Conservation (phyloP, 805 yeast genomes). For the Candida manassasensis region DNA sequence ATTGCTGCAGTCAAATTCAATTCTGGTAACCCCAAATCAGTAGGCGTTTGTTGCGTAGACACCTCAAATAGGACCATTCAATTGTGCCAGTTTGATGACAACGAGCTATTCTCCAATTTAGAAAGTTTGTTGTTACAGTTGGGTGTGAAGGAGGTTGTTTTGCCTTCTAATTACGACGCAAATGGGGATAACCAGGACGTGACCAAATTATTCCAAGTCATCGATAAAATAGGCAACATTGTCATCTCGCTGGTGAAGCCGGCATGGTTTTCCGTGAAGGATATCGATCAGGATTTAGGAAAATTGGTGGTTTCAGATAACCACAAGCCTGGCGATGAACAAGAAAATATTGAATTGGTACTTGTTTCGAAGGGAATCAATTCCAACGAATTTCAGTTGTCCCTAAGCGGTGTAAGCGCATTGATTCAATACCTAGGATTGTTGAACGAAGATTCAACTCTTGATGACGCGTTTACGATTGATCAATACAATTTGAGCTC, state of each 20-base stretch:
- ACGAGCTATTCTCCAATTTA: constrained; percentile 79
- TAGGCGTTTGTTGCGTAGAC: constrained; percentile 82
- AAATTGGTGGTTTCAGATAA: constrained; percentile 48
- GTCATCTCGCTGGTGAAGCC: constrained; percentile 59
- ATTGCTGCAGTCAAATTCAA: constrained; percentile 36
- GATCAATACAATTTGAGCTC: constrained; percentile 68
- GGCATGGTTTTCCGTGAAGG: constrained; percentile 56
- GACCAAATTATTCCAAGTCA: constrained; percentile 61
- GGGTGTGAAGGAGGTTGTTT: constrained; percentile 79
- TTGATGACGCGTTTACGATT: constrained; percentile 52
- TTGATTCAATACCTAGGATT: constrained; percentile 65
- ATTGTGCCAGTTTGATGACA: constrained; percentile 76
- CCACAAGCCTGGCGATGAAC: constrained; percentile 23
- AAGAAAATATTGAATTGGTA: constrained; percentile 32
- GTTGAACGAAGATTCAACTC: constrained; percentile 46
- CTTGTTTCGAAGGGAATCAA: constrained; percentile 52
- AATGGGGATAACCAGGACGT: constrained; percentile 47
- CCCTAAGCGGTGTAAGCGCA: constrained; percentile 64
- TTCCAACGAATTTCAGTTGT: constrained; percentile 41
- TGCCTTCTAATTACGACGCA: constrained; percentile 43
- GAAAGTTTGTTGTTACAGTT: constrained; percentile 84
- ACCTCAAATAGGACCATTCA: constrained; percentile 64
- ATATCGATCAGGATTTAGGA: constrained; percentile 73
- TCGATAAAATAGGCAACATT: constrained; percentile 70
- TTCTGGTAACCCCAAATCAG: constrained; percentile 39